Percentiles rank a stretch among this genome's conserved stretches.
These are phyloP conservation scores for Monascus ruber DNA, from an alignment of 2,329 filamentous ascomycete species.

Conservation along the genomic window DNA sequence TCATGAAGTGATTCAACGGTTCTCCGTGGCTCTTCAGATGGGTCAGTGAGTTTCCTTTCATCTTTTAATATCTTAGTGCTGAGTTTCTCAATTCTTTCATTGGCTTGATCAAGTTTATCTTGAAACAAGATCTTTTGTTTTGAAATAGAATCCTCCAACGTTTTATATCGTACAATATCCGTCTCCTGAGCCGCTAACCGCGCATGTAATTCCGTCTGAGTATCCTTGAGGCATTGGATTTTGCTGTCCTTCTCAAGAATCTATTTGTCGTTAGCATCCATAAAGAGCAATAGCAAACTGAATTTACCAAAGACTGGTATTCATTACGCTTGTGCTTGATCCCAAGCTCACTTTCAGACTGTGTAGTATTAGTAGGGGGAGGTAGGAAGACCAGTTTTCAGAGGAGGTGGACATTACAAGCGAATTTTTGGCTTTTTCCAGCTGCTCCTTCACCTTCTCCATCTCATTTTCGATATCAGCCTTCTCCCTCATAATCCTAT, in stretches of 20 bases:
- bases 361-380: neutral
- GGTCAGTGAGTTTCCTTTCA: conserved; percentile 2
- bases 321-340: conserved; percentile 3
- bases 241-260: conserved; percentile 8
- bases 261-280: conserved; percentile 11
- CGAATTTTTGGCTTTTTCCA: conserved; percentile 9
- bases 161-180: conserved; percentile 12
- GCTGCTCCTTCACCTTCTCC: conserved; percentile 8
- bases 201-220: conserved; percentile 4
- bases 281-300: too few relatives aligned
- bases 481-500: conserved; percentile 17
- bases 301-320: conserved; percentile 11
- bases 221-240: conserved; percentile 9
- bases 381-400: neutral
- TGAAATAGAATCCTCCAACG: conserved; percentile 8
- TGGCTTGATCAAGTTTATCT: conserved; percentile 10
- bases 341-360: neutral
- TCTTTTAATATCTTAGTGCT: conserved; percentile 7
- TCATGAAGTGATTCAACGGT: conserved; percentile 7
- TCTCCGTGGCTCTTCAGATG: conserved; percentile 4
- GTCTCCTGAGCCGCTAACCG: conserved; percentile 6
- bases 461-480: conserved; percentile 8
- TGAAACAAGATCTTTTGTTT: conserved; percentile 9
- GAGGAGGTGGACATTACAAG: conserved; percentile 12
- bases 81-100: conserved; percentile 10